phyloP scores from a whole-genome alignment of 2,329 filamentous ascomycete genomes.

The Chaetomium olivaceum region DNA sequence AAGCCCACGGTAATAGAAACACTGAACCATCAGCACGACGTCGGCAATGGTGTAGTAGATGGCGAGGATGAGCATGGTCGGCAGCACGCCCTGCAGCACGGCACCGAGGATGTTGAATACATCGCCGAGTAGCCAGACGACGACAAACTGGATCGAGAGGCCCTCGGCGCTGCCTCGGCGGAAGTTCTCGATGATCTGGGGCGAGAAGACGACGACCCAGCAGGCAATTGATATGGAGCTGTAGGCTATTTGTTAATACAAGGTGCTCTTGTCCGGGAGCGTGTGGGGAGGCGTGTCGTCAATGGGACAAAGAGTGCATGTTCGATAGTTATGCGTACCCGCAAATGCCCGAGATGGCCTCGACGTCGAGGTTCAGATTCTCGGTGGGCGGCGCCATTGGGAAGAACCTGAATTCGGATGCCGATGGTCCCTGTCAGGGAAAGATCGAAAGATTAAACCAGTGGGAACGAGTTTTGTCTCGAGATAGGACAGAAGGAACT shows the following conservation, averaged over 20 bases:
- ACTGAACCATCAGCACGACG: slow-evolving; percentile 82
- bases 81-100: slow-evolving; percentile 84
- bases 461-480: not conserved
- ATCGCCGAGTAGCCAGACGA: slow-evolving; percentile 91
- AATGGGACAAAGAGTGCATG: not conserved
- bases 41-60: slow-evolving; percentile 93
- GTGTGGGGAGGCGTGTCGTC: too few species aligned
- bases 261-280: not conserved
- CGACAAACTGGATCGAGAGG: slow-evolving; percentile 85
- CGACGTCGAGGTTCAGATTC: slow-evolving; percentile 74
- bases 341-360: slow-evolving; percentile 89
- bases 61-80: slow-evolving; percentile 82
- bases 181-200: slow-evolving; percentile 96
- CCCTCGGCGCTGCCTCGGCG: slow-evolving; percentile 81
- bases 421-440: not conserved
- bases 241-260: slow-evolving; percentile 22
- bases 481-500: not conserved
- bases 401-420: not conserved
- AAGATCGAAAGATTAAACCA: not conserved
- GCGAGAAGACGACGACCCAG: slow-evolving; percentile 97
- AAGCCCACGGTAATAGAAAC: slow-evolving; percentile 94
- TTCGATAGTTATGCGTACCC: slow-evolving; percentile 54
- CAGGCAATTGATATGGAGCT: slow-evolving; percentile 95
- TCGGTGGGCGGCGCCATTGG: slow-evolving; percentile 56
- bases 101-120: slow-evolving; percentile 96